phyloP scores from a whole-genome alignment of 306 rosid genomes.

The Crotalaria pallida region DNA sequence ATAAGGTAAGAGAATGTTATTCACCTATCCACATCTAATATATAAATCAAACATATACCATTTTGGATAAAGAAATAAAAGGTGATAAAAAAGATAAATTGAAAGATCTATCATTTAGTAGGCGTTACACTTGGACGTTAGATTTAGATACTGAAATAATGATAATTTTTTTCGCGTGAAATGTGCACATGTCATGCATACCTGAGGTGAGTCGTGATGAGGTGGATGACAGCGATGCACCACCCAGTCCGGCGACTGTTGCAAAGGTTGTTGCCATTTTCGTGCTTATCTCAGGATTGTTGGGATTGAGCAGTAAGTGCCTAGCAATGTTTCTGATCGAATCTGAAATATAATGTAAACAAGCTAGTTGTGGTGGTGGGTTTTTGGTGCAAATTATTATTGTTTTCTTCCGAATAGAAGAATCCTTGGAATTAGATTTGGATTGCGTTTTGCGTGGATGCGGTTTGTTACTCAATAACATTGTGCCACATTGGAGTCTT shows the following conservation, averaged over 20 bases:
- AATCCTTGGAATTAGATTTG: constrained; percentile 16
- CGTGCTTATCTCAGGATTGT: neutral
- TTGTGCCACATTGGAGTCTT: constrained; percentile 44
- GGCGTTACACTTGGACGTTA: no score
- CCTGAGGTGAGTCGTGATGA: constrained; percentile 40
- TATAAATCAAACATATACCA: no score
- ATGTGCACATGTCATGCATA: neutral
- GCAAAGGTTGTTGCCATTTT: constrained; percentile 64
- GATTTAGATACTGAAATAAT: no score
- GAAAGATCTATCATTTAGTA: no score
- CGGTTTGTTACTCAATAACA: constrained; percentile 40
- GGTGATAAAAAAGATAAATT: no score
- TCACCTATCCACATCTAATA: no score
- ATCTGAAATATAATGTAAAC: no score
- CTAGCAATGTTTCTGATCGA: neutral
- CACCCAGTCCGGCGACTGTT: constrained; percentile 56
- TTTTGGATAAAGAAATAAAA: no score
- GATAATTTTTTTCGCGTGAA: neutral
- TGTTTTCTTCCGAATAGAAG: neutral
- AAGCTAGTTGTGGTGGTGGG: neutral
- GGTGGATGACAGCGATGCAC: constrained; percentile 37
- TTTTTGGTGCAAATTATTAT: neutral
- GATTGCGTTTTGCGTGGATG: constrained; percentile 46
- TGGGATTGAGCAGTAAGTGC: no score
- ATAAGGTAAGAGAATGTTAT: no score